Evolutionary conservation across 176 grass and related monocot genomes (phyloP), one percentile per base, ranked within the genome.

Genomic region (Avena insularis): DNA sequence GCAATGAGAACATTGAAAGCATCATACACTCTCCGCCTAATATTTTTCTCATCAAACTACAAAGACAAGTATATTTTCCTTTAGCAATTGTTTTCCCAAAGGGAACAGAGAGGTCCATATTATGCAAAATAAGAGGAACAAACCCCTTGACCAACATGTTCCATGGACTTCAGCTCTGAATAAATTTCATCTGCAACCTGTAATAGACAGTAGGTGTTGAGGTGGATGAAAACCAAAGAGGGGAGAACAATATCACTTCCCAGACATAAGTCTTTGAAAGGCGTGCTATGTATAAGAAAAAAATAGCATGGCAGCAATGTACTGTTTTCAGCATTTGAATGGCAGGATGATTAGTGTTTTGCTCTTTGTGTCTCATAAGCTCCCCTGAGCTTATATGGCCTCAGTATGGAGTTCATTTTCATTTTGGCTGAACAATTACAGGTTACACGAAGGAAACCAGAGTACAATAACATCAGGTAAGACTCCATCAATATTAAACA

Each of bases 21-120:
- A 89, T 99, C 97, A 77, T 99, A 94, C 59, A 99, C 94, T 57
- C 97, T 91, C 71, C 97, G 85, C 86, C 92, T 90, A 72, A 99
- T 97, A 84, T 94, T 99, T 86, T 94, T 99, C 86, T 96, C 97
- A 93, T 99, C 97, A 79, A 99, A 94, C 97, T 99, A 90, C 72
- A 82, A 21, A 78, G 11, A 90, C 50, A 83, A 81, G 38, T 19
- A 79, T 60, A 54, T 75, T 66, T 87, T 72, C 23, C 49, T 72
- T 80, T 73, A 83, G 43, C 48, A 75, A 20, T 25, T 23, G 12
- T 84, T 92, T 69, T 66, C 51, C 43, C 23, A 8, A 38, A 43
- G 56, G 79, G 43, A 27, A 82, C 21, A 86, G 66, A 62, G 23
- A 82, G 13, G 4, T 84, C 20, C 60, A 80, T 55, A 81, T 21